Conservation (phyloP, 2,329 filamentous ascomycete species). For the Phyllosticta citribraziliensis region DNA sequence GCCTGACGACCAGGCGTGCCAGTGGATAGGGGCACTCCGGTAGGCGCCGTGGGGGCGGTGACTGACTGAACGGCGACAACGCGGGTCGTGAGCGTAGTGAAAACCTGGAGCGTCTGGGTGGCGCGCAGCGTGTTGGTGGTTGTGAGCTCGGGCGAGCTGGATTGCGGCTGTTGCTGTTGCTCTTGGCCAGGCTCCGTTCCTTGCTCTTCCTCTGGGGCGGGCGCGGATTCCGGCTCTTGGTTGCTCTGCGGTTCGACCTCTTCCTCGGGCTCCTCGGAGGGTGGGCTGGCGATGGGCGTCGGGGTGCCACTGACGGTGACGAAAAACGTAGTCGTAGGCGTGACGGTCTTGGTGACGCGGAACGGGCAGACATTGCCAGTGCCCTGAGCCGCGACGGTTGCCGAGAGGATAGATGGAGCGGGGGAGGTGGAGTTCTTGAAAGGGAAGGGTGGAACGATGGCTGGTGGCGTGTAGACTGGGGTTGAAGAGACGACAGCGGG, state of each 20-base stretch:
- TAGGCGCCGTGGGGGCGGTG: not conserved
- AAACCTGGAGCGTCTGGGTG: not conserved
- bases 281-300: not conserved
- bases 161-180: not conserved
- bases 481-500: not conserved
- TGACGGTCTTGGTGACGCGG: not conserved
- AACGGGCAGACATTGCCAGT: too few relatives aligned
- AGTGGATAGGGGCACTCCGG: not conserved
- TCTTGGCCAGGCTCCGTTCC: not conserved
- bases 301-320: not conserved
- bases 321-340: not conserved
- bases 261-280: not conserved
- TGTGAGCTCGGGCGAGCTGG: not conserved
- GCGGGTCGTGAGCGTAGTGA: not conserved
- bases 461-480: not conserved
- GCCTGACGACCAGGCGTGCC: not conserved
- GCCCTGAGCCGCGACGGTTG: not conserved
- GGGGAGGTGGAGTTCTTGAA: not conserved
- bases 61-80: not conserved
- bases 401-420: not conserved
- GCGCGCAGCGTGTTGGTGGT: not conserved
- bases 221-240: not conserved
- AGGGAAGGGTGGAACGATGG: not conserved
- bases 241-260: not conserved
- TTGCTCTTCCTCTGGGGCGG: not conserved